Base-by-base conservation (phyloP, 345 rosid species). In the Sonneratia alba region DNA sequence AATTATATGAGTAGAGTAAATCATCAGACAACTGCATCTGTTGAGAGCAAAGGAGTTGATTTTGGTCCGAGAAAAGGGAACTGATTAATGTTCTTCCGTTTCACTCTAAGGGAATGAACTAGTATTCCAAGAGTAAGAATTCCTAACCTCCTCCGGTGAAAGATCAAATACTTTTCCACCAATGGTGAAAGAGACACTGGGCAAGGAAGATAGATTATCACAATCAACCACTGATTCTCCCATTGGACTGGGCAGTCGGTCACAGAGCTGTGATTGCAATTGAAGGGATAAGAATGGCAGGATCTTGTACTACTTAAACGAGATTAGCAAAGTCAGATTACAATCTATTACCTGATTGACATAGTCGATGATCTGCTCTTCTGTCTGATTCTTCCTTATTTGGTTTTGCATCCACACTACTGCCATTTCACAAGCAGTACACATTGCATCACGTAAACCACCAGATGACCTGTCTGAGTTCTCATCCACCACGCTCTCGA, bases 341-440 rank as follows among this genome's bases (percentile, higher is more conserved):
- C 32, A 1, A n/a, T 34, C 81, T 43, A 32, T 19, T 75, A 91
- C 96, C 83, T 84, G 77, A 75, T 89, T 85, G 42, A 86, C 95
- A 56, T 91, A 94, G 77, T 87, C 40, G 67, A 94, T 80, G 82
- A 94, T 85, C 49, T 76, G 87, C 37, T 91, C 95, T 82, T 83
- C 87, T 1, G 97, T 89, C 78, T 82, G 48, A 72, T 91, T 91
- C 80, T 73, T 86, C 80, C 70, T 84, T 49, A 94, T 77, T 84
- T 85, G 83, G 71, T 89, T 91, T 76, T 87, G 85, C 98, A 94
- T 91, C 98, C 98, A 94, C 24, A 91, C 85, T 19, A 89, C 91
- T 53, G 96, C 89, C 98, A 87, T 89, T 85, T 91, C 90, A 73
- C 98, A 94, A 80, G 86, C 85, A 72, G 87, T 71, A 68, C 98